Conservation (phyloP, 495 filamentous ascomycete species). For the Podospora pseudopauciseta region DNA sequence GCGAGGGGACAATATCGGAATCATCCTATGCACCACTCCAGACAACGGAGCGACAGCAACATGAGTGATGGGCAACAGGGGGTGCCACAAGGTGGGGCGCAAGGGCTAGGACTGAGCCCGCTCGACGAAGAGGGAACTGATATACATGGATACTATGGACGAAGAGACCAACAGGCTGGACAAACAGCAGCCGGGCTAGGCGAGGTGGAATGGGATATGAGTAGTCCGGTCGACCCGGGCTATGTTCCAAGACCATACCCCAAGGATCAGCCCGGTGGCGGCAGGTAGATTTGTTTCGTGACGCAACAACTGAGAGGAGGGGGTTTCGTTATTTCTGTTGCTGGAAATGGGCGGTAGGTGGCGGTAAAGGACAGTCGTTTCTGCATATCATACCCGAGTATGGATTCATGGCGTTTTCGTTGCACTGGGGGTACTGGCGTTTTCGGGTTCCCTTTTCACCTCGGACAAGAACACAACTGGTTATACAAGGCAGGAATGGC, state of each 20-base stretch:
- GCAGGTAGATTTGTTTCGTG: background rate
- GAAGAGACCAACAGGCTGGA: conserved; percentile 27
- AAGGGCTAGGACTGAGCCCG: conserved; percentile 15
- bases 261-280: background rate
- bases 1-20: background rate
- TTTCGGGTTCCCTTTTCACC: background rate
- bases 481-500: background rate
- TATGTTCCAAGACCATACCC: background rate
- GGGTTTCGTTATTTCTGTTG: background rate
- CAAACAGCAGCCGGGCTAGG: conserved; percentile 32
- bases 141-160: conserved; percentile 38
- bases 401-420: background rate
- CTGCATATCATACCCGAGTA: background rate
- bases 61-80: conserved; percentile 1
- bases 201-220: conserved; percentile 15
- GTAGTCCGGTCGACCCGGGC: conserved; percentile 14
- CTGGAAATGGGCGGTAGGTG: background rate
- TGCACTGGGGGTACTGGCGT: background rate
- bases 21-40: background rate
- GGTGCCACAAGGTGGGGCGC: background rate
- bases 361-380: background rate
- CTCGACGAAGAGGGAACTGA: conserved; percentile 33
- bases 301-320: background rate
- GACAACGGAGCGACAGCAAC: conserved; percentile 22
- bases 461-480: background rate